A percentile compares a stretch with the other conserved stretches of the same genome.
phyloP scores from a whole-genome alignment of 371 early-diverging fungal genomes.

The Mortierella sp. region DNA sequence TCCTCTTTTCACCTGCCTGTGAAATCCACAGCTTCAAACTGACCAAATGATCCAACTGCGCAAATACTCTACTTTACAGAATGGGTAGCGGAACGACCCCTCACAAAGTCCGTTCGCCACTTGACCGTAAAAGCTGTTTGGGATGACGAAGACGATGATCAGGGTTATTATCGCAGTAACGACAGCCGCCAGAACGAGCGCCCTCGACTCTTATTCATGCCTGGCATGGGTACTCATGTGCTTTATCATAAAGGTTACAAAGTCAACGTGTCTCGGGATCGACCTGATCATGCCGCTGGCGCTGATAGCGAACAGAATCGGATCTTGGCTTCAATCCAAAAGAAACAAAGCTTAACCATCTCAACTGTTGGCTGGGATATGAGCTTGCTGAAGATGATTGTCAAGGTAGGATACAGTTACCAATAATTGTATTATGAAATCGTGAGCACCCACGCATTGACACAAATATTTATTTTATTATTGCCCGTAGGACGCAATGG shows the following conservation, averaged over 20 bases:
- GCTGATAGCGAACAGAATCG: constrained; percentile 35
- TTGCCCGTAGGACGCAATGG: constrained; percentile 44
- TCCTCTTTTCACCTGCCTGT: neutral
- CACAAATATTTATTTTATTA: neutral
- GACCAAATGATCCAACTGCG: no score
- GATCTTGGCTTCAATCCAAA: constrained; percentile 52
- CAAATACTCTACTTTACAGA: constrained; percentile 21
- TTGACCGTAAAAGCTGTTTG: constrained; percentile 55
- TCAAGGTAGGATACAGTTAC: constrained; percentile 11
- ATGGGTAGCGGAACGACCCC: constrained; percentile 55
- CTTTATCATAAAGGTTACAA: constrained; percentile 56
- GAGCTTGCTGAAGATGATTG: constrained; percentile 39
- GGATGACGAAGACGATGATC: constrained; percentile 29
- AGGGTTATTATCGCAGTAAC: constrained; percentile 25
- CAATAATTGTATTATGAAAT: neutral
- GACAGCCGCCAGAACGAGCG: constrained; percentile 41
- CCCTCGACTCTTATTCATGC: constrained; percentile 47
- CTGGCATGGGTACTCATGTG: constrained; percentile 50
- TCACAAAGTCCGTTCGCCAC: constrained; percentile 53
- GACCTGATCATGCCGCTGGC: constrained; percentile 43
- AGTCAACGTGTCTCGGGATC: constrained; percentile 47
- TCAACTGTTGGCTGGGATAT: constrained; percentile 55
- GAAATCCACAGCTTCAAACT: no score
- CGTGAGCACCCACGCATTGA: no score
- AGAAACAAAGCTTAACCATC: constrained; percentile 50